A percentile compares a stretch with the other conserved stretches of the same genome.
phyloP scores from a whole-genome alignment of 2,329 filamentous ascomycete species.

The Trichoderma koningiopsis region DNA sequence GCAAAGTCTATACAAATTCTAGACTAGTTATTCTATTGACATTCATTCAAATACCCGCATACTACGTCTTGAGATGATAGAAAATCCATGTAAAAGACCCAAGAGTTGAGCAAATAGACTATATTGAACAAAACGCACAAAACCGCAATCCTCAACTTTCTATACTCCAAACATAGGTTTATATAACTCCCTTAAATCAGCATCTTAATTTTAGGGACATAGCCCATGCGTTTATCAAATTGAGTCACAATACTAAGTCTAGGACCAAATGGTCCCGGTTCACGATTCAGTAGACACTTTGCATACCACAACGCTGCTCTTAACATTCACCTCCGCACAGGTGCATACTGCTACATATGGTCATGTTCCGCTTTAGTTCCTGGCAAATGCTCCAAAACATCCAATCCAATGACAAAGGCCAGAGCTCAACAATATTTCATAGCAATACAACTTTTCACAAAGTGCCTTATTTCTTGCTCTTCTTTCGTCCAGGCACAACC shows the following conservation, averaged over 20 bases:
- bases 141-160: no score
- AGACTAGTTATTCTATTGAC: not conserved
- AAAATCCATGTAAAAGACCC: not conserved
- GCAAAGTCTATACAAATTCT: no score
- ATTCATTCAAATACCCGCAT: not conserved
- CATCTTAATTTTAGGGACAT: not conserved
- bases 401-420: not conserved
- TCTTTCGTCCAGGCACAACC: slow-evolving; percentile 90
- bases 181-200: not conserved
- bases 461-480: slow-evolving; percentile 70
- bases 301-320: not conserved
- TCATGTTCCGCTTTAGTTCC: not conserved
- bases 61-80: not conserved
- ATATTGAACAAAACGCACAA: not conserved
- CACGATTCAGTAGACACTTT: not conserved
- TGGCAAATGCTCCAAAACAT: not conserved
- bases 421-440: not conserved
- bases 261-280: not conserved
- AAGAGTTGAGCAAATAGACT: not conserved
- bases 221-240: not conserved
- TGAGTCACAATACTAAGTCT: not conserved
- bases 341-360: not conserved
- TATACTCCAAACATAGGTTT: not conserved
- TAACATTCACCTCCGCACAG: not conserved
- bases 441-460: not conserved